phyloP scores from a whole-genome alignment of 192 early-diverging fungal species.

The Entomortierella lignicola region DNA sequence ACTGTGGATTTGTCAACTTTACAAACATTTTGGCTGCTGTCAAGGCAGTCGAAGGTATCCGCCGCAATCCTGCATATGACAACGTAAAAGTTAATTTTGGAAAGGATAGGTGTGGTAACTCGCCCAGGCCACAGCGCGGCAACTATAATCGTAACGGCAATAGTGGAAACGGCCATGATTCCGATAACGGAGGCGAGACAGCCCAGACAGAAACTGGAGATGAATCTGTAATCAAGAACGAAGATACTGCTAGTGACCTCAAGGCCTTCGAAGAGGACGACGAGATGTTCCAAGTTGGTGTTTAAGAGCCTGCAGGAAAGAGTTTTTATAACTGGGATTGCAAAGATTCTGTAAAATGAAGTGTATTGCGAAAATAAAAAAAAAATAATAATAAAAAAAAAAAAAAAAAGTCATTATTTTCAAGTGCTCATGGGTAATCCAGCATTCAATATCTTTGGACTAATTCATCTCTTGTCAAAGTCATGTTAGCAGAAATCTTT shows the following conservation, averaged over 20 bases:
- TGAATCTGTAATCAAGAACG: constrained; percentile 9
- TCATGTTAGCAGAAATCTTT: too few relatives aligned
- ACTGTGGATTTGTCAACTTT: constrained; percentile 90
- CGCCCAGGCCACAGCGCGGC: constrained; percentile 55
- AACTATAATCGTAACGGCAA: constrained; percentile 14
- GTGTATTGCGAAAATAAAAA: too few relatives aligned
- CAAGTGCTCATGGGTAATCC: too few relatives aligned
- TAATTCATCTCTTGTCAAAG: too few relatives aligned
- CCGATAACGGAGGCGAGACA: constrained; percentile 5
- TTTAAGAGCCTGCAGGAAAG: too few relatives aligned
- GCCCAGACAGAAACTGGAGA: neutral
- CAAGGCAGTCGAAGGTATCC: constrained; percentile 79
- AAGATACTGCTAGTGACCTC: constrained; percentile 17
- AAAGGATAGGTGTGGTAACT: constrained; percentile 90
- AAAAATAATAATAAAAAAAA: too few relatives aligned
- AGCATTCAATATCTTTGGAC: too few relatives aligned
- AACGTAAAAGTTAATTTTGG: constrained; percentile 80
- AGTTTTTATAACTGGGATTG: neutral
- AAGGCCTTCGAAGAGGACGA: constrained; percentile 45
- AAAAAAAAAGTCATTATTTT: too few relatives aligned
- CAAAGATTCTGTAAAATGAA: too few relatives aligned
- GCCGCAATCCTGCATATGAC: constrained; percentile 70
- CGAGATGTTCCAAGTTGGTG: constrained; percentile 38
- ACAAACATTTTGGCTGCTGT: constrained; percentile 81
- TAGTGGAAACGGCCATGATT: constrained; percentile 6